A percentile compares a stretch with the other conserved stretches of the same genome.
These are phyloP conservation scores for Paecilomyces dactylethromorphus DNA, from an alignment of 2,329 filamentous ascomycete genomes.

Conservation along the genomic window DNA sequence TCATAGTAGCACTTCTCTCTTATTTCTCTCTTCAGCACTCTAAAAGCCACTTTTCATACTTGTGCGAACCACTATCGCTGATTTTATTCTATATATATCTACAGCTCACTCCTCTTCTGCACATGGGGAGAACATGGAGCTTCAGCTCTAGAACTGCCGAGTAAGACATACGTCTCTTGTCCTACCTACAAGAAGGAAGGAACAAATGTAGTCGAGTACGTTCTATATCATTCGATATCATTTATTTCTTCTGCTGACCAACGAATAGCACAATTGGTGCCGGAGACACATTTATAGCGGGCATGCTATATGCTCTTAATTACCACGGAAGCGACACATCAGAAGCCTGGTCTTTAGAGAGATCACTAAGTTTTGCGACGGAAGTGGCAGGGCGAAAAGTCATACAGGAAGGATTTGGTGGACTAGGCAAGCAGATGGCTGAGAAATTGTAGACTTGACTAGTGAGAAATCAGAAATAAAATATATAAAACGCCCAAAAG, in stretches of 20 bases:
- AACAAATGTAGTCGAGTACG: slow-evolving; percentile 54
- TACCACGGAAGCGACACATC: slow-evolving; percentile 29
- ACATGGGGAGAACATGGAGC: slow-evolving; percentile 56
- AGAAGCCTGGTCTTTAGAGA: slow-evolving; percentile 43
- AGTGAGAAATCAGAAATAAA: not conserved
- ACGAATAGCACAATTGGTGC: slow-evolving; percentile 59
- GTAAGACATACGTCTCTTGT: slow-evolving; percentile 32
- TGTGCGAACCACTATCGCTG: not conserved
- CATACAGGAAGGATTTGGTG: slow-evolving; percentile 57
- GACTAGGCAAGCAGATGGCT: slow-evolving; percentile 31
- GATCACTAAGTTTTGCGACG: slow-evolving; percentile 56
- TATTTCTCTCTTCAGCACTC: not conserved
- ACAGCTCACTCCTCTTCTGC: slow-evolving; percentile 46
- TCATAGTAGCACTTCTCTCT: not conserved
- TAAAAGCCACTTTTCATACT: too few species aligned
- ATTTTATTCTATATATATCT: not conserved
- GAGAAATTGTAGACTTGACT: not conserved
- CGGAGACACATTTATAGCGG: slow-evolving; percentile 70
- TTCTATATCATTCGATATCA: slow-evolving; percentile 14
- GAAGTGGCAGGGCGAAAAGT: slow-evolving; percentile 63
- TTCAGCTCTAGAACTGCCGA: slow-evolving; percentile 36
- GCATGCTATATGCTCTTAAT: slow-evolving; percentile 58
- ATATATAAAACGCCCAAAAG: not conserved
- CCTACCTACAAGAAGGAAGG: slow-evolving; percentile 36
- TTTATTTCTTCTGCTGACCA: slow-evolving; percentile 8